Percentiles rank a stretch among this genome's conserved stretches.
These are phyloP conservation scores for Colletotrichum euphorbiae DNA, from an alignment of 2,329 filamentous ascomycete genomes.

Conservation along the genomic window DNA sequence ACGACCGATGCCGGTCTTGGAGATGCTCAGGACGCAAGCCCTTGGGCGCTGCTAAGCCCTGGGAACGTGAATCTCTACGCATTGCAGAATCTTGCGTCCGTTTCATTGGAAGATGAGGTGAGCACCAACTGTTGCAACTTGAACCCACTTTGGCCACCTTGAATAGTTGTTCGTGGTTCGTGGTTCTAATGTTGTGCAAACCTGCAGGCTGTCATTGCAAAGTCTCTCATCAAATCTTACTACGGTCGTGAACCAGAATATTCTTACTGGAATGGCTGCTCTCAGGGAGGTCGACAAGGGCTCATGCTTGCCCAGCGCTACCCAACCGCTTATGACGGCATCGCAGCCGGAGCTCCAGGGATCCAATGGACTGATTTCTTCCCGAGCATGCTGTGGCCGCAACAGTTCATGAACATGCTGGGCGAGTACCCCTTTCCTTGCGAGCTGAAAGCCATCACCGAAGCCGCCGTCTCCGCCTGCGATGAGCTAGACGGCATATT, in stretches of 20 bases:
- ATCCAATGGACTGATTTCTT: slow-evolving; percentile 43
- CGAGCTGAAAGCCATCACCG: slow-evolving; percentile 48
- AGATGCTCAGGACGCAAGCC: not conserved
- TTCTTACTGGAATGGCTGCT: slow-evolving; percentile 65
- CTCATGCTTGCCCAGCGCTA: slow-evolving; percentile 63
- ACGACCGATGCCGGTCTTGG: slow-evolving; percentile 43
- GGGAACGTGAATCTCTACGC: slow-evolving; percentile 41
- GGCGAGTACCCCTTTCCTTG: slow-evolving; percentile 24
- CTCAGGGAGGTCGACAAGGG: slow-evolving; percentile 67
- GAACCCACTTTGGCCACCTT: too few species aligned
- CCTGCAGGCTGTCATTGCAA: slow-evolving; percentile 55
- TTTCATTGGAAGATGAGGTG: slow-evolving; percentile 49
- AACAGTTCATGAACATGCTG: slow-evolving; percentile 21
- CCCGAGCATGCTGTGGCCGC: slow-evolving; percentile 30
- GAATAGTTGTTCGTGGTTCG: too few species aligned
- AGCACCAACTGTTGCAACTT: not conserved
- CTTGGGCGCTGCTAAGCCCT: slow-evolving; percentile 34
- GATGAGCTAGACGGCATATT: slow-evolving; percentile 59
- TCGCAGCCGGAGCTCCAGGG: slow-evolving; percentile 60
- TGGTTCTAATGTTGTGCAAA: not conserved
- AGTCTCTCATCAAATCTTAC: slow-evolving; percentile 59
- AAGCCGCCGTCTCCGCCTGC: slow-evolving; percentile 58
- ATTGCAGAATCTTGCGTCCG: slow-evolving; percentile 51
- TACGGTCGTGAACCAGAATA: slow-evolving; percentile 58
- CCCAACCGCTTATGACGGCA: slow-evolving; percentile 65